Conservation (phyloP, 192 early-diverging fungal genomes). For the Coemansia sp. region DNA sequence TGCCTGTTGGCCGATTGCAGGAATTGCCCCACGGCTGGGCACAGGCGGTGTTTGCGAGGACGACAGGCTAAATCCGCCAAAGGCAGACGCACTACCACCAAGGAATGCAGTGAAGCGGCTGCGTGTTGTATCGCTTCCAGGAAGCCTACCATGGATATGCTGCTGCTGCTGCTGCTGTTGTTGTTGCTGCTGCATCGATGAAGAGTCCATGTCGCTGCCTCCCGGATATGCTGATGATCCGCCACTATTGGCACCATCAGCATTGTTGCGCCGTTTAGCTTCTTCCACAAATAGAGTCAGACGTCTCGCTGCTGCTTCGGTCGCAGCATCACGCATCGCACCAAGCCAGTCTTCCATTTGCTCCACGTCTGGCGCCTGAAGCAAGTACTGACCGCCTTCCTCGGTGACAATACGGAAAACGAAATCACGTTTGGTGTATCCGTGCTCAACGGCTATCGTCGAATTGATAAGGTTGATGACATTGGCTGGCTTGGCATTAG, state of each 20-base stretch:
- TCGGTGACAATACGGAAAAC: constrained; percentile 81
- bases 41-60: constrained; percentile 22
- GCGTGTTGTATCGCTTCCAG: constrained; percentile 39
- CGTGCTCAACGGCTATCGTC: constrained; percentile 65
- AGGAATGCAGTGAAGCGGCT: constrained; percentile 52
- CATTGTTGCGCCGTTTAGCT: constrained; percentile 48
- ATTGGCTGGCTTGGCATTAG: constrained; percentile 60
- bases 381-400: constrained; percentile 75
- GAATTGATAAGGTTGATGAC: constrained; percentile 80
- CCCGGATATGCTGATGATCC: constrained; percentile 1
- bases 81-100: constrained; percentile 40
- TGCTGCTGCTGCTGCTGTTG: constrained; percentile 8
- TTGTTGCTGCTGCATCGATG: constrained; percentile 11
- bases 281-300: constrained; percentile 68
- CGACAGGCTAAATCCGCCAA: constrained; percentile 33
- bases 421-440: constrained; percentile 66
- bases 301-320: constrained; percentile 68
- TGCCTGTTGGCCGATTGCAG: constrained; percentile 17
- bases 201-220: not conserved
- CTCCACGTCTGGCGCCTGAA: constrained; percentile 64
- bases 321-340: constrained; percentile 66
- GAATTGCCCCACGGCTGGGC: constrained; percentile 30
- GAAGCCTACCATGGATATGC: constrained; percentile 7
- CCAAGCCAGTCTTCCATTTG: constrained; percentile 77
- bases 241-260: constrained; percentile 1